Evolutionary conservation across 2,329 filamentous ascomycete genomes (phyloP), one percentile per base, ranked within the genome.

Genomic region (Zalaria sp.): DNA sequence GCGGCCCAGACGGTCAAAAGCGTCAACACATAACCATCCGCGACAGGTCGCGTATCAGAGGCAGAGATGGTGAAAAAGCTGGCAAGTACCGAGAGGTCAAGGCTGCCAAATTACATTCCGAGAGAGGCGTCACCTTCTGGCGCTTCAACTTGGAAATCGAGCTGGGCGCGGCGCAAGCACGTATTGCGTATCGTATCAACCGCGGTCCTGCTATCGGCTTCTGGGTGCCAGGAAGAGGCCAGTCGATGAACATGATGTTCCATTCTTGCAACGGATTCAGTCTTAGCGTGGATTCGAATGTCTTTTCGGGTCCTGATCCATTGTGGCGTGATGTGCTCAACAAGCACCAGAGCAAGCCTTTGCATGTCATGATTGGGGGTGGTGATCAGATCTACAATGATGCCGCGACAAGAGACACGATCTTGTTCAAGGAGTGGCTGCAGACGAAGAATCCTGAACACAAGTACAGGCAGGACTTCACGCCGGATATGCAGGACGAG

Each of bases 241-340:
- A 93, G 58, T 76, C 83, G 2, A 98, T 98, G 91, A 95, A 96
- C 64, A 84, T 95, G 58, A 94, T 96, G 87, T 98, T 95, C 65
- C 77, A 96, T 65, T 94, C 83, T 58, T 94, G 91, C 67, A 98
- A 98, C 58, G 91, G 93, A 2, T 98, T 98, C 67, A 89, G 85
- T 52, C 60, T 81, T 40, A 81, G 75, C 43, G 83, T 83, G 25
- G 79, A 93, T 47, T 67, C 86, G 0, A 73, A 93, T 56, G 72
- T 79, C 37, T 81, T 95, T 57, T 91, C 81, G 55, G 91, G 91
- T 0, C 91, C 93, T 0, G 91, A 98, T 62, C 91, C 91, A 1
- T 72, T 98, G 63, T 98, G 93, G 91, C 81, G 89, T 42, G 91
- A 98, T 58, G 86, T 96, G 4, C 69, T 96, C 47, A 95, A 95